Evolutionary conservation across 108 stramenopile genomes (phyloP).

Genomic region (Aurantiochytrium sp.): DNA sequence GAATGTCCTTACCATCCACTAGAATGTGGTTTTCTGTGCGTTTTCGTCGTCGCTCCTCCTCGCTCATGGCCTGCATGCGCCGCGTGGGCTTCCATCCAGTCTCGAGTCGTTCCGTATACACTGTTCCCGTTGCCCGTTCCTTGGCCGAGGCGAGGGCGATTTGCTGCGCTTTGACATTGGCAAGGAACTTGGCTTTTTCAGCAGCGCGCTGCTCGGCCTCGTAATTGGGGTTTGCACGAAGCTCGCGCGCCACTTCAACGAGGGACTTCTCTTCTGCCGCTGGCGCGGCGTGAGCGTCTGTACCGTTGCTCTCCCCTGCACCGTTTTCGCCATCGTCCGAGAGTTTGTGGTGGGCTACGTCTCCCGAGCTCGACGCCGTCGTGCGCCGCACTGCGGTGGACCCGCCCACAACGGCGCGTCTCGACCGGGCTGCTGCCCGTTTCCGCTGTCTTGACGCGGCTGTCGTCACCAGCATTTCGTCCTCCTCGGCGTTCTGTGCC

Average conservation of each 20-base stretch:
- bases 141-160: constrained; percentile 87
- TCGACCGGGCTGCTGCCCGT: background rate
- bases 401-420: background rate
- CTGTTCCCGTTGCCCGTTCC: constrained; percentile 76
- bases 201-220: constrained; percentile 21
- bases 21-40: constrained; percentile 92
- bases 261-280: background rate
- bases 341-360: background rate
- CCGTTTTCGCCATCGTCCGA: background rate
- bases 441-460: background rate
- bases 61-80: constrained; percentile 61
- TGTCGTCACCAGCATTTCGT: background rate
- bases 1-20: constrained; percentile 74
- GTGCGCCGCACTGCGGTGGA: background rate
- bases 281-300: background rate
- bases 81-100: constrained; percentile 79
- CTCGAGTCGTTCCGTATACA: constrained; percentile 67
- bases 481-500: background rate
- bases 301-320: background rate
- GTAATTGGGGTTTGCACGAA: background rate
- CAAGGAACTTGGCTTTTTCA: constrained; percentile 78
- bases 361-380: background rate
- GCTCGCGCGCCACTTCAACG: background rate
- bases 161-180: constrained; percentile 82
- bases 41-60: constrained; percentile 59